Percentiles rank a stretch among this genome's conserved stretches.
Conservation (phyloP, 2,329 filamentous ascomycete genomes). For the Hymenoscyphus salicellus region DNA sequence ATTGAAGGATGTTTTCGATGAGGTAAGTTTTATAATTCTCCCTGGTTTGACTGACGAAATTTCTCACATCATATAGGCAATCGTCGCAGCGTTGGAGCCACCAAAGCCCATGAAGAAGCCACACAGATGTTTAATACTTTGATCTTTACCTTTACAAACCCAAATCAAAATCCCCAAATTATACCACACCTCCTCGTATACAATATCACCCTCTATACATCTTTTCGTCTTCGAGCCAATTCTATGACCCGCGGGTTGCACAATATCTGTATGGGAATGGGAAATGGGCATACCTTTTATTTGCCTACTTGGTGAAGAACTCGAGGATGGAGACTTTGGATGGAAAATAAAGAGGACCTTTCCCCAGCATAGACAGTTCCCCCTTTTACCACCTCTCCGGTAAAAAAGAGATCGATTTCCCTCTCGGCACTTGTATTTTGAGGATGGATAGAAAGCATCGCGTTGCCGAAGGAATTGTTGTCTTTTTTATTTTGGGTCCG, state of each 20-base stretch:
- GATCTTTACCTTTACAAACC: slow-evolving; percentile 12
- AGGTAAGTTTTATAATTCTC: slow-evolving; percentile 57
- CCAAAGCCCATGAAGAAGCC: slow-evolving; percentile 75
- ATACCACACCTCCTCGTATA: background rate
- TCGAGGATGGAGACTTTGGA: background rate
- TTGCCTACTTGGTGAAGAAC: background rate
- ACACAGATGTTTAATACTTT: slow-evolving; percentile 70
- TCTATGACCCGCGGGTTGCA: slow-evolving; percentile 2
- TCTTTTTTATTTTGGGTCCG: no score
- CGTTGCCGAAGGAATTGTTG: no score
- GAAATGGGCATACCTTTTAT: background rate
- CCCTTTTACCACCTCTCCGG: no score
- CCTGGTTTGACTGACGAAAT: background rate
- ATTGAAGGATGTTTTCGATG: slow-evolving; percentile 98
- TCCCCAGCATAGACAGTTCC: no score
- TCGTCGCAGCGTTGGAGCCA: slow-evolving; percentile 91
- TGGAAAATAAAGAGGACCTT: no score
- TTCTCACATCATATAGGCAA: slow-evolving; percentile 63
- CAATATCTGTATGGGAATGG: background rate
- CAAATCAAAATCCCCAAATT: background rate
- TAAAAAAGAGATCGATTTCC: no score
- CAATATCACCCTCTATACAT: background rate
- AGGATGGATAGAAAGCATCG: no score
- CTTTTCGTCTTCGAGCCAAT: background rate
- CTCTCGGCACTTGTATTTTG: background rate